Conservation (phyloP, 768 basidiomycete species). For the Boletus bicolor region DNA sequence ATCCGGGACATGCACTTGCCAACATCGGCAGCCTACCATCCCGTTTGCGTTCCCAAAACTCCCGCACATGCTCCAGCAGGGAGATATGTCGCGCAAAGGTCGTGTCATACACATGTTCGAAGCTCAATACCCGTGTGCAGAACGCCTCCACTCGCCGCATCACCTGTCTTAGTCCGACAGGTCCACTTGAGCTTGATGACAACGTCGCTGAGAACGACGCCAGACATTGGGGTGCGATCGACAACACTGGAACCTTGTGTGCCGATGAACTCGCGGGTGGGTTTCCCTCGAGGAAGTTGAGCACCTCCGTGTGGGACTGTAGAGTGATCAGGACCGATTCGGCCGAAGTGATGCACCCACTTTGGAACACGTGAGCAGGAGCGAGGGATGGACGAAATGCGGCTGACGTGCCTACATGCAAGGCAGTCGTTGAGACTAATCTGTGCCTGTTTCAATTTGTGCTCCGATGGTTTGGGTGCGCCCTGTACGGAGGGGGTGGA, state of each 20-base stretch:
- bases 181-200: constrained; percentile 42
- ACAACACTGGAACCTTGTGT: constrained; percentile 65
- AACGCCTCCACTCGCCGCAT: constrained; percentile 72
- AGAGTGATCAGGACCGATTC: constrained; percentile 96
- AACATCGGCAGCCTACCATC: constrained; percentile 71
- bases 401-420: constrained; percentile 80
- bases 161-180: constrained; percentile 53
- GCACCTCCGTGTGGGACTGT: constrained; percentile 92
- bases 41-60: constrained; percentile 72
- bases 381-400: background rate
- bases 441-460: constrained; percentile 88
- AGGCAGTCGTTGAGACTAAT: constrained; percentile 97
- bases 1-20: constrained; percentile 95
- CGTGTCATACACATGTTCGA: constrained; percentile 86
- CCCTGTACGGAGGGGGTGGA: constrained; percentile 24
- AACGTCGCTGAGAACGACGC: constrained; percentile 73
- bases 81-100: constrained; percentile 91
- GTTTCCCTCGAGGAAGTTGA: constrained; percentile 69
- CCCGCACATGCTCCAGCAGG: constrained; percentile 74
- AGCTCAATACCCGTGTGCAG: constrained; percentile 63
- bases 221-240: constrained; percentile 86
- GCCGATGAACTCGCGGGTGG: constrained; percentile 36
- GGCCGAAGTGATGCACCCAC: constrained; percentile 97
- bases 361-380: constrained; percentile 31
- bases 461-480: constrained; percentile 28